phyloP scores from a whole-genome alignment of 805 yeast genomes.

The Saccharomycopsis capsularis region DNA sequence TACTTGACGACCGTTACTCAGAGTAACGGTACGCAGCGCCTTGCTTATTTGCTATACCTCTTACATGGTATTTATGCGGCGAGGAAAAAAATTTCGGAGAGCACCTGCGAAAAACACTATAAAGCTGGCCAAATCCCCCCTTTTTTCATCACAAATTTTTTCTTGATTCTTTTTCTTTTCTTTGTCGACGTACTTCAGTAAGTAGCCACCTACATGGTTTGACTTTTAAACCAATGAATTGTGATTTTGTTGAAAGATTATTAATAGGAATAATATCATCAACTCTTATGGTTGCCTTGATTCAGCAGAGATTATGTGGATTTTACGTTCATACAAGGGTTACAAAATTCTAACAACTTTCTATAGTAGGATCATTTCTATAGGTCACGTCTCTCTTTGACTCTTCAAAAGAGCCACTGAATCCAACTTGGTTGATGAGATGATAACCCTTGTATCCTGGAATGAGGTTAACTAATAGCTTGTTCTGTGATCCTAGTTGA shows the following conservation, averaged over 20 bases:
- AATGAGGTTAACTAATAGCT: conserved; percentile 67
- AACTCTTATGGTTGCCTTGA: background rate
- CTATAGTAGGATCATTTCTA: conserved; percentile 95
- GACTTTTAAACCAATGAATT: background rate
- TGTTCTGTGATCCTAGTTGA: conserved; percentile 82
- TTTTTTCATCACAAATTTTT: background rate
- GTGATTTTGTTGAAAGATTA: no score
- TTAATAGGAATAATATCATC: background rate
- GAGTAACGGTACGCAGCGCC: no score
- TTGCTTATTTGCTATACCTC: no score
- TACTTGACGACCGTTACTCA: no score
- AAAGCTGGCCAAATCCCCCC: background rate
- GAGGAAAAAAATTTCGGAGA: background rate
- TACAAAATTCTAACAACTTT: conserved; percentile 35
- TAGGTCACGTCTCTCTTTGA: conserved; percentile 99
- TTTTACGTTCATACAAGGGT: background rate
- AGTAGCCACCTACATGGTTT: conserved; percentile 31
- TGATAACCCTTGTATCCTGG: conserved; percentile 87
- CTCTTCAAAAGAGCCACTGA: conserved; percentile 98
- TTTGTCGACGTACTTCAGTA: conserved; percentile 96
- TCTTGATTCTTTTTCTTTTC: conserved; percentile 28
- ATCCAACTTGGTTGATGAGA: conserved; percentile 99
- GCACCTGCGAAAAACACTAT: background rate
- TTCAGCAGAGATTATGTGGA: background rate
- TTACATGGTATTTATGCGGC: background rate